These are phyloP conservation scores for Chaetothyriales sp. DNA, from an alignment of 2,329 filamentous ascomycete genomes.

Conservation along the genomic window DNA sequence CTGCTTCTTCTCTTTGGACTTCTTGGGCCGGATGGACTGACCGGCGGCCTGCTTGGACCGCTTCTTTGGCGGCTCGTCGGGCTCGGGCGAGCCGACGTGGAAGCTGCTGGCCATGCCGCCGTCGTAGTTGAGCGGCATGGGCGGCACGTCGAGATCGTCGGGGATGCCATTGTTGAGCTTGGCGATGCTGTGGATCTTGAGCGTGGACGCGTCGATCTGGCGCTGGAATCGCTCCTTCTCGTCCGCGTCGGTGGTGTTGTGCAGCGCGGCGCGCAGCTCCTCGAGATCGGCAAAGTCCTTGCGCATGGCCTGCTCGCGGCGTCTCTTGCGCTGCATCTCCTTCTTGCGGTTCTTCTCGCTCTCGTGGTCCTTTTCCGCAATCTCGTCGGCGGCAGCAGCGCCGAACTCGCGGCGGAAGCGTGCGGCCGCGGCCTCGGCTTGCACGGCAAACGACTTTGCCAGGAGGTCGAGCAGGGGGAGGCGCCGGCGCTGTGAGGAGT, in stretches of 20 bases:
- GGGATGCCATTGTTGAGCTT: constrained; percentile 66
- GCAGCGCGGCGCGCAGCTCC: constrained; percentile 62
- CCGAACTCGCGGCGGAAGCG: constrained; percentile 67
- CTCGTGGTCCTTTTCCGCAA: constrained; percentile 76
- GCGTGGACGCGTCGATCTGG: constrained; percentile 78
- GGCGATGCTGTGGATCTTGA: constrained; percentile 85
- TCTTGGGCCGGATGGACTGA: constrained; percentile 56
- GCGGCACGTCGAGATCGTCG: constrained; percentile 61
- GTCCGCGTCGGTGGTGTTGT: constrained; percentile 64
- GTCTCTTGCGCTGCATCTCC: constrained; percentile 95
- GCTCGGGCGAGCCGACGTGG: constrained; percentile 46
- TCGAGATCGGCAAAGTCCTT: constrained; percentile 76
- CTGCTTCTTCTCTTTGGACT: constrained; percentile 65
- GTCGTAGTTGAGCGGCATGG: constrained; percentile 66
- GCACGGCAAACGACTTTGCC: constrained; percentile 48
- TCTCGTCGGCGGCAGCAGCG: constrained; percentile 67
- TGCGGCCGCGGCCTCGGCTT: constrained; percentile 58
- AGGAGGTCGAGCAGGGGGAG: constrained; percentile 42
- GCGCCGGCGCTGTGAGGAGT: constrained; percentile 41
- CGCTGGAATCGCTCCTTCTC: constrained; percentile 69
- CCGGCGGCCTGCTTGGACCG: constrained; percentile 40
- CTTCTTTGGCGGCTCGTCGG: constrained; percentile 37
- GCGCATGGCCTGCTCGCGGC: constrained; percentile 85
- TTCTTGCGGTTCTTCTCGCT: constrained; percentile 99
- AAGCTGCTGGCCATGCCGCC: constrained; percentile 79